These are phyloP conservation scores for Cladobotryum protrusum DNA, from an alignment of 2,329 filamentous ascomycete species.

Conservation along the genomic window DNA sequence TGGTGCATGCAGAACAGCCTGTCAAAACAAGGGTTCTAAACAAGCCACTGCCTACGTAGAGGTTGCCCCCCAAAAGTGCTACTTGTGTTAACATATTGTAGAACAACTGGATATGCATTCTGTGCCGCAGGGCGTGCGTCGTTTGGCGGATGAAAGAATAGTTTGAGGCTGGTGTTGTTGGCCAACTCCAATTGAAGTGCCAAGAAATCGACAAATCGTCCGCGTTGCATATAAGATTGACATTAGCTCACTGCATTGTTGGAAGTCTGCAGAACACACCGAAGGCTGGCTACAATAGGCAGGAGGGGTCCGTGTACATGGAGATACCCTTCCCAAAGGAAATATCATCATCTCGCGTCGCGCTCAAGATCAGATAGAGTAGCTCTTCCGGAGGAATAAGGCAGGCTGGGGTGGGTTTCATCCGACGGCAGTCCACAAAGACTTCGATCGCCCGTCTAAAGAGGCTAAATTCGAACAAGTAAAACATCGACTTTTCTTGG, in stretches of 20 bases:
- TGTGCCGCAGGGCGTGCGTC: not conserved
- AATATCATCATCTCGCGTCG: conserved; percentile 2
- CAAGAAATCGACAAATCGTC: not conserved
- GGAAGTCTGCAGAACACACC: not conserved
- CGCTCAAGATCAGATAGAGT: not conserved
- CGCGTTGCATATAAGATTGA: not conserved
- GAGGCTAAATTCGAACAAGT: not conserved
- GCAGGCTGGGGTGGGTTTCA: conserved; percentile 8
- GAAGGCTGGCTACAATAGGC: not conserved
- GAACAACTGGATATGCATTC: not conserved
- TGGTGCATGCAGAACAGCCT: conserved; percentile 5
- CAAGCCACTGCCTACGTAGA: too few species aligned
- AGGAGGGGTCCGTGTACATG: not conserved
- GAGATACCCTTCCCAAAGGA: not conserved
- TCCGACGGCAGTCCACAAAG: conserved; percentile 5
- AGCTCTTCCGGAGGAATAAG: not conserved
- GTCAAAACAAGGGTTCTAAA: not conserved
- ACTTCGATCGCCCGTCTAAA: conserved; percentile 2
- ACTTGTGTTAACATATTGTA: too few species aligned
- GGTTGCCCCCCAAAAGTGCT: too few species aligned
- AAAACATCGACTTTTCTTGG: too few species aligned
- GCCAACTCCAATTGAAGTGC: not conserved
- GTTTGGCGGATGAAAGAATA: too few species aligned
- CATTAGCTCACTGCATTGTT: not conserved
- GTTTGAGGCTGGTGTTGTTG: too few species aligned